Evolutionary conservation across 2,329 filamentous ascomycete species (phyloP), one percentile per base, ranked within the genome.

Genomic region (Monosporascus sp.): DNA sequence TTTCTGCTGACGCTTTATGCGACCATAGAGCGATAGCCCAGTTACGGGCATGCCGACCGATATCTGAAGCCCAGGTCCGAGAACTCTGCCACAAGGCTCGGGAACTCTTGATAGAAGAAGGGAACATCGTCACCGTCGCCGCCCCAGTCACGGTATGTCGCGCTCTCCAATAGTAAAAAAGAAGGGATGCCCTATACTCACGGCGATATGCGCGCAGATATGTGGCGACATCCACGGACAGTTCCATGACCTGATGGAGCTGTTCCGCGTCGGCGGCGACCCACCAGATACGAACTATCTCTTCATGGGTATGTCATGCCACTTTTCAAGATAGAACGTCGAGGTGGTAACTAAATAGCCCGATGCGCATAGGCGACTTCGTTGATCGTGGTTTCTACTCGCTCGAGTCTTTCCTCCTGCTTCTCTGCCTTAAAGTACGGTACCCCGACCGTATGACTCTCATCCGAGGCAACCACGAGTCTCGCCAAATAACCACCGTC

Each of bases 331-430:
- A 7, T 22, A 16, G 9, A 8, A 20, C 4, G 40, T 14, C 27
- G 17, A 27, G 19, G 11, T 20, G 14, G 50, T 52, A 31, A 27
- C 57, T 63, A 53, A 65, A 43, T 14, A 11, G 24, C n/a, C 58
- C 41, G 60, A 51, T 47, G n/a, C 20, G 37, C 37, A 14, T 59
- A 91, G 88, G 93, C 69, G 93, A 99, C 72, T 99, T 97, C 65
- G 93, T 99, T 68, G 93, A 99, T 72, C 89, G 93, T 60, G 93
- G 93, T 54, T 99, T 97, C 79, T 99, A 97, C 77, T 96, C 91
- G 2, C 86, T 99, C 63, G 93, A 99, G 75, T 94, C 92, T 5
- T 97, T 99, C 69, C 86, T 97, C 57, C 88, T 99, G 52, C 86
- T 99, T 11, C 84, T 99, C 51, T 96, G 91, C 68, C 85, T 97